These are phyloP conservation scores for Triangularia setosa DNA, from an alignment of 2,329 filamentous ascomycete genomes.

Conservation along the genomic window DNA sequence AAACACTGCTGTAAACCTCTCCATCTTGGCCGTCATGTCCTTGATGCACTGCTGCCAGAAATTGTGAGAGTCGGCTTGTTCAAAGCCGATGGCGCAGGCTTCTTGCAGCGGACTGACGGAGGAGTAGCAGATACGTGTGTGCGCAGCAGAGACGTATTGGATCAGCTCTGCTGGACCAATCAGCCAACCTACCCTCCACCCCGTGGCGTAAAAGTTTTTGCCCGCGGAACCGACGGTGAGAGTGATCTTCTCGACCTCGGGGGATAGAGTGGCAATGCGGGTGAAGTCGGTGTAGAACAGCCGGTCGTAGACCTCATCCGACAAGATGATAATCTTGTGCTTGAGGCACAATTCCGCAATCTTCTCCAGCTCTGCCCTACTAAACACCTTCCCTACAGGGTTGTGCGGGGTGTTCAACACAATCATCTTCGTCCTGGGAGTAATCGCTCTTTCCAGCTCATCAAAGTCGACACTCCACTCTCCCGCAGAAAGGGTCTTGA, in stretches of 20 bases:
- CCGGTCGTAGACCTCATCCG: constrained; percentile 90
- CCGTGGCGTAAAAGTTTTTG: constrained; percentile 97
- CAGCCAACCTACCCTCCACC: constrained; percentile 91
- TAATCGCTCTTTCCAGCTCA: constrained; percentile 70
- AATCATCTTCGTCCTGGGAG: constrained; percentile 89
- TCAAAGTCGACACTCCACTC: constrained; percentile 88
- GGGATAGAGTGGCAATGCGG: constrained; percentile 82
- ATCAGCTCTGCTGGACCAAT: constrained; percentile 87
- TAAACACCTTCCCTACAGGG: constrained; percentile 94
- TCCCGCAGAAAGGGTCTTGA: constrained; percentile 74
- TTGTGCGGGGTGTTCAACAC: constrained; percentile 87
- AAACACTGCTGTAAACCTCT: constrained; percentile 79
- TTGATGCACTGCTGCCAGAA: constrained; percentile 83
- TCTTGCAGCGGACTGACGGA: constrained; percentile 92
- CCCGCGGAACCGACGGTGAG: constrained; percentile 93
- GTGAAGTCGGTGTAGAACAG: constrained; percentile 96
- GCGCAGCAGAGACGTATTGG: constrained; percentile 85
- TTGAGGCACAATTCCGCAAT: constrained; percentile 89
- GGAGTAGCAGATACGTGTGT: constrained; percentile 94
- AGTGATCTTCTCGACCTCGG: constrained; percentile 82
- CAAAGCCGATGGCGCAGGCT: constrained; percentile 89
- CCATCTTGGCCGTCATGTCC: constrained; percentile 89
- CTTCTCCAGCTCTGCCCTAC: constrained; percentile 72
- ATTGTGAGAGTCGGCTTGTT: constrained; percentile 75
- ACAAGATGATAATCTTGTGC: constrained; percentile 89